Percentiles rank a stretch among this genome's conserved stretches.
Evolutionary conservation across 2,329 filamentous ascomycete genomes (phyloP).

Genomic region (Phyllosticta paracitricarpa): DNA sequence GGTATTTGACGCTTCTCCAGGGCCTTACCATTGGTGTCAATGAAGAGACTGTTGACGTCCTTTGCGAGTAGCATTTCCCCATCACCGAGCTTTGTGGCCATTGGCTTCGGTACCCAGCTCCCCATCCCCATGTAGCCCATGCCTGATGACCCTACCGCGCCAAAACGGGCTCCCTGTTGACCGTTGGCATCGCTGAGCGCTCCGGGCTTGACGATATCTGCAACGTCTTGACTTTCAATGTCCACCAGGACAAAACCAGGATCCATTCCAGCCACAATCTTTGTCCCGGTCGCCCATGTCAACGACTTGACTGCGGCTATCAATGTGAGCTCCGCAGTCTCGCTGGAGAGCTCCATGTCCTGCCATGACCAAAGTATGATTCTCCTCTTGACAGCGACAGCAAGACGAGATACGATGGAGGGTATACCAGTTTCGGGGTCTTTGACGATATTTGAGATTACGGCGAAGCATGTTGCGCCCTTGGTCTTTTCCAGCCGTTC

Average conservation of each 20-base stretch:
- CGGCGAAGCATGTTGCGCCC: slow-evolving; percentile 81
- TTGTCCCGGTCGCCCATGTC: slow-evolving; percentile 83
- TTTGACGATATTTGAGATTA: slow-evolving; percentile 91
- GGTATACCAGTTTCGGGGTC: slow-evolving; percentile 79
- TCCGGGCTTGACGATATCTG: slow-evolving; percentile 71
- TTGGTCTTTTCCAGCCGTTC: slow-evolving; percentile 75
- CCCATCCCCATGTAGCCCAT: slow-evolving; percentile 98
- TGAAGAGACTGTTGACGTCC: slow-evolving; percentile 91
- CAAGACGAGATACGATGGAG: slow-evolving; percentile 82
- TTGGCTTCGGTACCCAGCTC: slow-evolving; percentile 80
- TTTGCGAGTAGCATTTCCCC: slow-evolving; percentile 90
- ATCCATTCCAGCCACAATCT: slow-evolving; percentile 81
- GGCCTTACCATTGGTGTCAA: slow-evolving; percentile 72
- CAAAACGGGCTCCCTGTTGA: slow-evolving; percentile 64
- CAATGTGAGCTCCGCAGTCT: slow-evolving; percentile 67
- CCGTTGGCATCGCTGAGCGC: slow-evolving; percentile 56
- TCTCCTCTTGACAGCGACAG: slow-evolving; percentile 85
- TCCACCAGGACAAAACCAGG: slow-evolving; percentile 86
- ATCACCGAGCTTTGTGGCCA: slow-evolving; percentile 72
- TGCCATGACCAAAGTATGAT: slow-evolving; percentile 92
- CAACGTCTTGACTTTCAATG: slow-evolving; percentile 60
- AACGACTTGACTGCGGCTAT: slow-evolving; percentile 77
- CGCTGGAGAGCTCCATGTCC: slow-evolving; percentile 73
- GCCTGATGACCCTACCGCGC: slow-evolving; percentile 69
- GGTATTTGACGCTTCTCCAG: slow-evolving; percentile 81